Conservation (phyloP, 2,329 filamentous ascomycete genomes). For the Epichloe typhina region DNA sequence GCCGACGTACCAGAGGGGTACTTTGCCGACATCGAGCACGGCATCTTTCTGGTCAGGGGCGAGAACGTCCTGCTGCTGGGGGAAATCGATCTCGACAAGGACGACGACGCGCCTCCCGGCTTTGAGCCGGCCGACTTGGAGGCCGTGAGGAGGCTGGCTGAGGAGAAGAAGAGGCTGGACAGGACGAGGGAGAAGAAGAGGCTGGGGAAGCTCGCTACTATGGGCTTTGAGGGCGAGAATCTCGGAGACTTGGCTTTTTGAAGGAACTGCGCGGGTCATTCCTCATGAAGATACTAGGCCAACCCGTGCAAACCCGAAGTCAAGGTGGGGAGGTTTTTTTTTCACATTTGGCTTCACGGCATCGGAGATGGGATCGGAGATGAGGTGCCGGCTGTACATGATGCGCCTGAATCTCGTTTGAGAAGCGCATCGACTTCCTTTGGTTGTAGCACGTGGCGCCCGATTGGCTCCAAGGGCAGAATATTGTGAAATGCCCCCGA, state of each 20-base stretch:
- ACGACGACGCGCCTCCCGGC: conserved; percentile 72
- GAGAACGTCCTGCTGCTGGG: conserved; percentile 95
- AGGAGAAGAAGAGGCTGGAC: conserved; percentile 54
- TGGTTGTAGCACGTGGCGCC: background rate
- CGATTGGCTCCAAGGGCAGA: conserved; percentile 28
- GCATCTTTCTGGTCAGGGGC: conserved; percentile 82
- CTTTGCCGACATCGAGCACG: conserved; percentile 75
- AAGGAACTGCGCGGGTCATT: background rate
- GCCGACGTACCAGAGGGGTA: conserved; percentile 30
- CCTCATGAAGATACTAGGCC: too few relatives aligned
- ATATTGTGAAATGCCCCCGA: conserved; percentile 50
- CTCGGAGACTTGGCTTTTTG: conserved; percentile 59
- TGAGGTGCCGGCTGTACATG: background rate
- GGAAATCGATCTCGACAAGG: conserved; percentile 92
- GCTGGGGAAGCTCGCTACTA: conserved; percentile 54
- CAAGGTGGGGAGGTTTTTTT: background rate
- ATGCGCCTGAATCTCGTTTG: background rate
- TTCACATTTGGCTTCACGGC: background rate
- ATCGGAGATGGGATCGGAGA: too few relatives aligned
- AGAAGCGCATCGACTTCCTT: background rate
- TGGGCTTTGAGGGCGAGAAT: conserved; percentile 84
- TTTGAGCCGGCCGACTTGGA: conserved; percentile 54
- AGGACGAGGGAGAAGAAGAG: conserved; percentile 62
- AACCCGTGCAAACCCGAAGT: background rate
- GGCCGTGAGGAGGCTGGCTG: conserved; percentile 58